phyloP scores from a whole-genome alignment of 805 yeast genomes.

The Vanderwaltozyma verrucispora region DNA sequence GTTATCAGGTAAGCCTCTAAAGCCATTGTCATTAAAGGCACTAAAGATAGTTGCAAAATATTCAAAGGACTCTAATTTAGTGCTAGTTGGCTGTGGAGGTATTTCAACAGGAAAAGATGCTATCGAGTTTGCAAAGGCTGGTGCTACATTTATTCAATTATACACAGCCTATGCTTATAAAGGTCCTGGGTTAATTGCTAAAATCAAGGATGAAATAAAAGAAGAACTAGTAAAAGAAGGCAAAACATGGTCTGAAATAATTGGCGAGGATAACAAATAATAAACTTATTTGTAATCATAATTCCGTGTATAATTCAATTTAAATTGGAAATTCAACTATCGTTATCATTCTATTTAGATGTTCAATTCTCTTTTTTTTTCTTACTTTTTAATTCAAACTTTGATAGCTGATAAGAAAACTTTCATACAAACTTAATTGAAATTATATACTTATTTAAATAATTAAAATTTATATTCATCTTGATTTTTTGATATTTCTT shows the following conservation, averaged over 20 bases:
- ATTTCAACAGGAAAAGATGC: constrained; percentile 82
- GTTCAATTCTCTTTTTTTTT: too few species aligned
- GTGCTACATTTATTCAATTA: constrained; percentile 80
- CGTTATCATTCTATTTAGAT: too few species aligned
- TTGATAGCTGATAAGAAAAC: too few species aligned
- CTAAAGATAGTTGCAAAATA: constrained; percentile 60
- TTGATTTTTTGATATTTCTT: too few species aligned
- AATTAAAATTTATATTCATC: too few species aligned
- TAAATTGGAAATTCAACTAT: too few species aligned
- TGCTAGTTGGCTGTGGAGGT: constrained; percentile 92
- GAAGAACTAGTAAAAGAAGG: constrained; percentile 63
- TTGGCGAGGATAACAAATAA: constrained; percentile 48
- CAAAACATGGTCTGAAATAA: constrained; percentile 72
- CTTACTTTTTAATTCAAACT: too few species aligned
- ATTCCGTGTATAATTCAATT: background rate
- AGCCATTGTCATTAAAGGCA: constrained; percentile 66
- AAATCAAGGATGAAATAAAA: constrained; percentile 25
- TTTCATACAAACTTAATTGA: too few species aligned
- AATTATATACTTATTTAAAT: too few species aligned
- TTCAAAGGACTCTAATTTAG: constrained; percentile 62
- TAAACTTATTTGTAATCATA: too few species aligned
- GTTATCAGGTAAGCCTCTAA: constrained; percentile 84
- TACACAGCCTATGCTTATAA: constrained; percentile 87
- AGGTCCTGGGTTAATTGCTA: constrained; percentile 76
- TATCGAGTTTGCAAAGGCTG: constrained; percentile 83